Evolutionary conservation across 2,329 filamentous ascomycete genomes (phyloP), one percentile per base, ranked within the genome.

Genomic region (Neoscytalidium dimidiatum): DNA sequence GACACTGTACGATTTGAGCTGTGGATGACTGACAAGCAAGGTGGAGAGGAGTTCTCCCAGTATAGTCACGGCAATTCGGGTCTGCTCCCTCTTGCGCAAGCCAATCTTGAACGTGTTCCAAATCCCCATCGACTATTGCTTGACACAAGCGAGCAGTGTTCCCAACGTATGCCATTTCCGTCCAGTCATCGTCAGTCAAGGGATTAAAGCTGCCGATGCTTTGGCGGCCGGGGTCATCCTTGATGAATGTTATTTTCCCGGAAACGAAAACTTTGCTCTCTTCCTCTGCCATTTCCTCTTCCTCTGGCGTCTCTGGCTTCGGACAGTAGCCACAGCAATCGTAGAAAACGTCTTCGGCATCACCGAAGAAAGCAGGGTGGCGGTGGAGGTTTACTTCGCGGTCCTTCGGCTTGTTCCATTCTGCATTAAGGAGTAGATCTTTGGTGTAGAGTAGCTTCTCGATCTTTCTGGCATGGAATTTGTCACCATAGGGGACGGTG

Each of bases 241-340:
- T 89, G 69, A 95, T 82, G 75, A 96, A 96, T 0, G 83, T 82
- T 9, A 95, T 83, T 23, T 85, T 83, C 8, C 92, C 92, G 2
- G 88, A 91, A 23, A 96, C 87, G 72, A 92, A 94, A 4, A 87
- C 88, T 73, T 92, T 91, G 64, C 81, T 82, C 70, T 96, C 92
- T 70, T 90, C 87, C 69, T 90, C 85, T 0, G 88, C 86, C 2
- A 91, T 76, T 66, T 92, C 87, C 33, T 88, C 83, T 69, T 96
- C 92, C 69, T 94, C 89, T 0, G 86, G 81, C 0, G 90, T 94
- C 4, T 81, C 75, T 0, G 92, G 86, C 51, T 84, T 77, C 0
- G 92, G 92, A 68, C 92, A 96, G 68, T 81, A 88, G 11, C 91
- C 92, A 73, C 92, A 96, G 75, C 92, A 96, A 73, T 96, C 92